Evolutionary conservation across 2,329 filamentous ascomycete genomes (phyloP).

Genomic region (Xylaria digitata): DNA sequence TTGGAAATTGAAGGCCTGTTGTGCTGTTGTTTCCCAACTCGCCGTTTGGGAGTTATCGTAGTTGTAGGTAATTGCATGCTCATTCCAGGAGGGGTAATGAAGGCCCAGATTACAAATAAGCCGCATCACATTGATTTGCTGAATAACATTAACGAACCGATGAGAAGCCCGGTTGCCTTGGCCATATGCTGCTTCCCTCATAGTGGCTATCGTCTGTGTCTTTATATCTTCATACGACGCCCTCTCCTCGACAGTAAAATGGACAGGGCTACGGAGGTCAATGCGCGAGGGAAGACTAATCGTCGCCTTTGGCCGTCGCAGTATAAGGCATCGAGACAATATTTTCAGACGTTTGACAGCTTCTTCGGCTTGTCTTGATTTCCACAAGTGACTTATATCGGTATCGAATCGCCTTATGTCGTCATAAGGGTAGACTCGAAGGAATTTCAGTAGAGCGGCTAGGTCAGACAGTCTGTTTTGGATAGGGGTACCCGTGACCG

Average conservation of each 20-base stretch:
- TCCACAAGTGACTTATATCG: slow-evolving; percentile 56
- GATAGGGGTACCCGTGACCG: slow-evolving; percentile 61
- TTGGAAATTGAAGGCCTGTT: slow-evolving; percentile 51
- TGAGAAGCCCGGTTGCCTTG: slow-evolving; percentile 14
- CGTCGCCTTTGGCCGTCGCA: slow-evolving; percentile 54
- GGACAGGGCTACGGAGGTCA: slow-evolving; percentile 51
- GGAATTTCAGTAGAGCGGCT: slow-evolving; percentile 56
- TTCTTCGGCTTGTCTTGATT: slow-evolving; percentile 51
- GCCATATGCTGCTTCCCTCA: slow-evolving; percentile 52
- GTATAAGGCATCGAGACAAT: slow-evolving; percentile 53
- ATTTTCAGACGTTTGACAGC: slow-evolving; percentile 55
- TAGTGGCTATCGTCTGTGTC: slow-evolving; percentile 44
- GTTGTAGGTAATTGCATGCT: slow-evolving; percentile 40
- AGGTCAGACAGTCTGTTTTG: slow-evolving; percentile 60
- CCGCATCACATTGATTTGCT: slow-evolving; percentile 58
- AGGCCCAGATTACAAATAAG: slow-evolving; percentile 60
- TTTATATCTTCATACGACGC: slow-evolving; percentile 51
- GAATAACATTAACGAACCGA: slow-evolving; percentile 56
- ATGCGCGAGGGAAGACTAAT: slow-evolving; percentile 53
- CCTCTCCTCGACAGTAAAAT: slow-evolving; percentile 53
- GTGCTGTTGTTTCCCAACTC: slow-evolving; percentile 42
- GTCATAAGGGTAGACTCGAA: slow-evolving; percentile 56
- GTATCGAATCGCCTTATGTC: slow-evolving; percentile 53
- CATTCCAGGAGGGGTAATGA: slow-evolving; percentile 52
- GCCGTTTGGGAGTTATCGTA: neutral